A percentile compares a stretch with the other conserved stretches of the same genome.
Conservation (phyloP, 2,329 filamentous ascomycete genomes). For the Fusarium caatingaense region DNA sequence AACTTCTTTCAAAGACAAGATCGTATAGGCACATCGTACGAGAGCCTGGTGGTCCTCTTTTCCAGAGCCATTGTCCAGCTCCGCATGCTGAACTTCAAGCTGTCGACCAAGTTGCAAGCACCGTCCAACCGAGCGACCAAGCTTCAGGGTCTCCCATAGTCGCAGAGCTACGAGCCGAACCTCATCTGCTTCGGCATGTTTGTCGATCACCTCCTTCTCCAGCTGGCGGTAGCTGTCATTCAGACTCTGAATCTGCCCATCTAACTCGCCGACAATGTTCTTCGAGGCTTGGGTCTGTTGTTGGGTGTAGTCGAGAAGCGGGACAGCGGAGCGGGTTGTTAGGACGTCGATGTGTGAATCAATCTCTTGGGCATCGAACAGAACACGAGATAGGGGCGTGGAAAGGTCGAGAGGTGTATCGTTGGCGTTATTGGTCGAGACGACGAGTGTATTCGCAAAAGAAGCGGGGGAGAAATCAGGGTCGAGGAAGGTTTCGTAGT, state of each 20-base stretch:
- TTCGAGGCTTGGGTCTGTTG: conserved; percentile 78
- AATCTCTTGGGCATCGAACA: conserved; percentile 97
- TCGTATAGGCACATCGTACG: conserved; percentile 82
- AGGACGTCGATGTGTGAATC: conserved; percentile 94
- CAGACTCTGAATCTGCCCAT: conserved; percentile 81
- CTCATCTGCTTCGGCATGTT: conserved; percentile 87
- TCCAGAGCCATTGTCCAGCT: conserved; percentile 58
- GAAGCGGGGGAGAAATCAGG: conserved; percentile 82
- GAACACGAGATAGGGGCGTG: conserved; percentile 89
- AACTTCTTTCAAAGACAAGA: conserved; percentile 80
- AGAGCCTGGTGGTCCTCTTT: conserved; percentile 82
- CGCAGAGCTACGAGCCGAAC: conserved; percentile 81
- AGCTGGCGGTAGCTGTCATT: conserved; percentile 88
- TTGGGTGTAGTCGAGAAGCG: conserved; percentile 82
- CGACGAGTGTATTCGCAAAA: conserved; percentile 90
- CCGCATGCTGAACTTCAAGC: conserved; percentile 85
- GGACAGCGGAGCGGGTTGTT: conserved; percentile 84
- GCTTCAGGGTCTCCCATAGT: conserved; percentile 81
- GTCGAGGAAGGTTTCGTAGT: conserved; percentile 91
- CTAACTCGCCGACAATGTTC: conserved; percentile 79
- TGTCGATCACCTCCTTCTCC: conserved; percentile 85
- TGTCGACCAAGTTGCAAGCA: conserved; percentile 86
- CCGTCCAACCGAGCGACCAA: conserved; percentile 80
- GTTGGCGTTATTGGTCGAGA: conserved; percentile 89
- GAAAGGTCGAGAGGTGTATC: conserved; percentile 93